Conservation (phyloP, 2,329 filamentous ascomycete genomes). For the Aureobasidium leucospermi region DNA sequence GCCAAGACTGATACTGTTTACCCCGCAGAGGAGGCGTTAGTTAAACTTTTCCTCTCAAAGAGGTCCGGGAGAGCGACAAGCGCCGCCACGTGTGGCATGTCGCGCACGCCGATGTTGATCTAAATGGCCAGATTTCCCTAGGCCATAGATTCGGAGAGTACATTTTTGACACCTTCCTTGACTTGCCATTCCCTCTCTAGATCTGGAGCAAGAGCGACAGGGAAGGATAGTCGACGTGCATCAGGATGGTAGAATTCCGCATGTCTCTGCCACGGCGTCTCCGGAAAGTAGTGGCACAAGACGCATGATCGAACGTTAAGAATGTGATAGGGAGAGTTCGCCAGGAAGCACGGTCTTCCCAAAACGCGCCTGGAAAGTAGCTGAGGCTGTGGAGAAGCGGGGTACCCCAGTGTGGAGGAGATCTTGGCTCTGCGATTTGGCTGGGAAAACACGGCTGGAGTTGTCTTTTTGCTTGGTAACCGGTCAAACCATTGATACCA, state of each 20-base stretch:
- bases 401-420: background rate
- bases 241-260: background rate
- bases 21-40: background rate
- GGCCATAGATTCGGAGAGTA: background rate
- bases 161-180: background rate
- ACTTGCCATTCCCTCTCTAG: background rate
- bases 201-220: background rate
- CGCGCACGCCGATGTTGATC: background rate
- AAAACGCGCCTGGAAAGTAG: background rate
- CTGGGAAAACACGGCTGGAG: background rate
- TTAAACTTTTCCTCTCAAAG: background rate
- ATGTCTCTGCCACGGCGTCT: background rate
- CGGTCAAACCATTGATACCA: slow-evolving; percentile 7
- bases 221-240: too few species aligned
- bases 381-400: slow-evolving; percentile 4
- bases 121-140: background rate
- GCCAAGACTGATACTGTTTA: background rate
- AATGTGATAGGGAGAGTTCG: background rate
- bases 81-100: slow-evolving; percentile 5
- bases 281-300: background rate
- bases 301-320: background rate
- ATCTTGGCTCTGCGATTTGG: background rate
- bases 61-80: slow-evolving; percentile 3
- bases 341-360: background rate
- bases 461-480: background rate